Base-by-base conservation (phyloP, 345 rosid species). In the Salix suchowensis region DNA sequence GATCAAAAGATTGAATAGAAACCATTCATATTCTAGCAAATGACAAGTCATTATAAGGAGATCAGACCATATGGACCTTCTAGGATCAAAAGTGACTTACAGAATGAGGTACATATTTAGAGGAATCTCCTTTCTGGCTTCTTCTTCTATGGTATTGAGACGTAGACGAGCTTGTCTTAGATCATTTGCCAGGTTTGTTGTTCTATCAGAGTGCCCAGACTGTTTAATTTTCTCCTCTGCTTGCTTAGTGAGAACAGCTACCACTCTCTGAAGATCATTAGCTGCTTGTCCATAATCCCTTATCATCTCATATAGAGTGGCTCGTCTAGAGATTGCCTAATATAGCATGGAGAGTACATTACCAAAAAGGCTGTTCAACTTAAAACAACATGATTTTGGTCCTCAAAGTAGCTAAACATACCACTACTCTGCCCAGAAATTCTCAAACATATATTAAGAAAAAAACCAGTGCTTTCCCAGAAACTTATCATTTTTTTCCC, bases 311-410 rank as follows among this genome's bases (percentile, higher is more conserved):
- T 80, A 92, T 76, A 96, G 84, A 40, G 88, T 85, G 73, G 98
- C 92, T 72, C 97, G 88, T 79, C 99, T 91, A 71, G 99, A 91
- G 76, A 93, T 91, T 77, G 97, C 98, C 98, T 96, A 81, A 50
- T 48, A 52, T 77, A 72, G 52, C 52, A 76, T 62, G 58, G 36
- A 55, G 36, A 52, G 42, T 54, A 74, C 44, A 73, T 74, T 60
- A 74, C 65, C 73, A 19, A 52, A 46, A 44, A 73, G 61, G 60
- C 68, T 75, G 42, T 69, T 55, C 50, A 46, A 46, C 50, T 46
- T 18, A 46, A 46, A 46, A 4, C 50, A 13, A 11, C 16, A 4
- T 46, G 50, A 46, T 46, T 14, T 46, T 46, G 50, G 50, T 4
- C 50, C 18, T 46, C 16, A 46, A 46, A 46, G 50, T 46, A 46